Base-by-base conservation (phyloP, 1,284 basidiomycete genomes). In the Fomitopsis palustris region DNA sequence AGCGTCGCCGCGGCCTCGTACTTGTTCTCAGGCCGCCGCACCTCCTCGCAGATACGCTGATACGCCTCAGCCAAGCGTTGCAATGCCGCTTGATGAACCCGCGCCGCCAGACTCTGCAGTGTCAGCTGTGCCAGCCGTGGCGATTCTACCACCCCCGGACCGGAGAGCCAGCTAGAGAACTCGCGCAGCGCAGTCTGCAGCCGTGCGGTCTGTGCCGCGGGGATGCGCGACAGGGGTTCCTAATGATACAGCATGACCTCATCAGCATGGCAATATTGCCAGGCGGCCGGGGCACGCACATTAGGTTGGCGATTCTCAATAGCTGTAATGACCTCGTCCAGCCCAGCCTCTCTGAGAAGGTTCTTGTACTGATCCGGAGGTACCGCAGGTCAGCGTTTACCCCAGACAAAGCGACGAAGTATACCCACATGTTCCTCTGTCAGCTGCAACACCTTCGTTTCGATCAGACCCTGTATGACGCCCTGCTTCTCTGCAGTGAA, bases 1-100 rank as follows among this genome's bases (percentile, higher is more conserved):
- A 97, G 70, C n/a, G 93, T 96, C 63, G 88, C 83, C 12, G 87
- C 88, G 43, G 94, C 94, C 74, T 97, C 94, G 70, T 96, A 98
- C 67, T 80, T 82, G 62, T 94, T 93, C 69, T 83, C 81, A 56
- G 85, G 82, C 61, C 84, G 85, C 69, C 85, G 80, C 16, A 96
- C 89, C 61, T 85, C 83, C 38, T 86, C 86, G 66, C 89, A 93
- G 1, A 96, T 75, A 62, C 78, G 72, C 9, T 76, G 79, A 72
- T 97, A 97, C 2, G 86, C 85, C 33, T 75, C 74, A 1, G 85
- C 87, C 58, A 96, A 78, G 25, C 85, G 78, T 38, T 77, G 76
- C 58, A 97, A 75, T 1, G 90, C 90, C 16, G 83, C 82, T 25
- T 85, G 85, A 70, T 97, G 94, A 10, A 96, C 87, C 21, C 78